These are phyloP conservation scores for Artemisia tridentata DNA, from an alignment of 129 eudicot genomes.

Conservation along the genomic window DNA sequence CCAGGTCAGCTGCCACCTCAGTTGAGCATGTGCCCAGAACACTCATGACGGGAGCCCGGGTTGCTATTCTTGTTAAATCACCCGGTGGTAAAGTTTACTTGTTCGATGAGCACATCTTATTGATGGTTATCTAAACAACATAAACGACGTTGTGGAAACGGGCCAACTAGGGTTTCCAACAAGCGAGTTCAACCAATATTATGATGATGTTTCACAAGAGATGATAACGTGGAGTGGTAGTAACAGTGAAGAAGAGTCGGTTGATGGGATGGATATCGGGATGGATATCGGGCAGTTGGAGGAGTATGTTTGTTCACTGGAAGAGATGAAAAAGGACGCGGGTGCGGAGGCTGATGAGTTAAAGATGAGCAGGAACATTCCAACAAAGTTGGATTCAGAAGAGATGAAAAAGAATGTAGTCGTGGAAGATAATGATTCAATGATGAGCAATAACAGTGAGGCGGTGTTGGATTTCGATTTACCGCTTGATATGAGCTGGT, in stretches of 20 bases:
- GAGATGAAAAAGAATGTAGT: too few relatives aligned
- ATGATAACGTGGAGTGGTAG: not conserved
- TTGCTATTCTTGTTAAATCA: constrained; percentile 16
- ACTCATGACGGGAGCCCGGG: constrained; percentile 17
- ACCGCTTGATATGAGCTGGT: too few relatives aligned
- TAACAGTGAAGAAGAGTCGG: not conserved
- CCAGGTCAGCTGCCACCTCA: too few relatives aligned
- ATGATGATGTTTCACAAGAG: not conserved
- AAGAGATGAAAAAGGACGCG: not conserved
- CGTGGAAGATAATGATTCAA: too few relatives aligned
- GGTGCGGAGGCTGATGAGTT: constrained; percentile 2
- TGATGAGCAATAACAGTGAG: too few relatives aligned
- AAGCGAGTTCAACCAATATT: too few relatives aligned
- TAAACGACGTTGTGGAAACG: not conserved
- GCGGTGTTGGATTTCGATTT: too few relatives aligned
- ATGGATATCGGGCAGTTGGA: too few relatives aligned
- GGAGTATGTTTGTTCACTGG: not conserved
- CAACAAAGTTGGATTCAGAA: not conserved
- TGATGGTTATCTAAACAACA: not conserved
- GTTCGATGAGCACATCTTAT: not conserved
- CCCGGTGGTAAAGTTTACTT: constrained; percentile 5
- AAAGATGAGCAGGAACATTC: not conserved
- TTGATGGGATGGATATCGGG: not conserved
- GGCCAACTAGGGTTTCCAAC: not conserved
- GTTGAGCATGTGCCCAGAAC: too few relatives aligned